A percentile compares a stretch with the other conserved stretches of the same genome.
Evolutionary conservation across 1,284 basidiomycete species (phyloP).

Genomic region (Leccinum variabile): DNA sequence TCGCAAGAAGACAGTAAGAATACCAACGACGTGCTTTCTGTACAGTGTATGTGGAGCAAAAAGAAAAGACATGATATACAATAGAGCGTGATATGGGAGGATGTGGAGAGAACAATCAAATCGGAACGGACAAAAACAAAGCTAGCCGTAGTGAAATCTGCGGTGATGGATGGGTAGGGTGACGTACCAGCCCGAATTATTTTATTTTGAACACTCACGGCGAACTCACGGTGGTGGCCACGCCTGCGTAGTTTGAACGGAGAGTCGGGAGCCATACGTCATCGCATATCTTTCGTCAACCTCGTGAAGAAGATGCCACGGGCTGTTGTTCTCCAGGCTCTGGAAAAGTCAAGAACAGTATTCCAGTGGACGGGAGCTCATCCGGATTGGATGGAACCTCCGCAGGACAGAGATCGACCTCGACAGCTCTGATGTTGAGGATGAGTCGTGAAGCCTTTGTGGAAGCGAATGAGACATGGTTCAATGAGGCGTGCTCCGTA

Average conservation of each 20-base stretch:
- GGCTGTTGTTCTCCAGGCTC: constrained; percentile 7
- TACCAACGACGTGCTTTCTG: not conserved
- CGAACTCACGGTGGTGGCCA: not conserved
- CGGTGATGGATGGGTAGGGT: not conserved
- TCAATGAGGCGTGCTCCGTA: not conserved
- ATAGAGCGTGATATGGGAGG: not conserved
- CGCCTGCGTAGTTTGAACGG: no score
- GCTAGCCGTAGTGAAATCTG: not conserved
- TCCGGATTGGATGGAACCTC: constrained; percentile 13
- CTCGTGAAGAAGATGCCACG: constrained; percentile 15
- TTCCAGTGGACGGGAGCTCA: not conserved
- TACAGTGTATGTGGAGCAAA: not conserved
- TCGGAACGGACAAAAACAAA: not conserved
- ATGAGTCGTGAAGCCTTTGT: constrained; percentile 27
- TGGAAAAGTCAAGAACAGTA: not conserved
- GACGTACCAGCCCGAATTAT: not conserved
- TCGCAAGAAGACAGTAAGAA: not conserved
- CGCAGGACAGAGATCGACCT: not conserved
- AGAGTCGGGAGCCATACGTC: not conserved
- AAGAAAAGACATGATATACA: not conserved
- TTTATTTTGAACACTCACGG: not conserved
- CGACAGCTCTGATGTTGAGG: constrained; percentile 21
- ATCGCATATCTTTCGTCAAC: not conserved
- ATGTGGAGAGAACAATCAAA: not conserved
- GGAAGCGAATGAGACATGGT: not conserved